Evolutionary conservation across 2,329 filamentous ascomycete genomes (phyloP).

Genomic region (Rutstroemia sp.): DNA sequence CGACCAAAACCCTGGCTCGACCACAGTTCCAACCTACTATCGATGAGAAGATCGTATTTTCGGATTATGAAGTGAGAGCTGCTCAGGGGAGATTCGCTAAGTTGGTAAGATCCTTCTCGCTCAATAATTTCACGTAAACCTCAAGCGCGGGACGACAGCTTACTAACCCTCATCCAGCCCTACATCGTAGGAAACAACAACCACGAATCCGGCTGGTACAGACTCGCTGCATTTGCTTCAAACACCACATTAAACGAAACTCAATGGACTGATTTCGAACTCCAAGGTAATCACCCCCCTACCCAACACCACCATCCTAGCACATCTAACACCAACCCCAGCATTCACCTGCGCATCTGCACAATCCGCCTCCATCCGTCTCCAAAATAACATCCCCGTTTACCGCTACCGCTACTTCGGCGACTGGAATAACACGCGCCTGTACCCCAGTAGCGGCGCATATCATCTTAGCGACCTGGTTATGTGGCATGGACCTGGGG

Average conservation of each 20-base stretch:
- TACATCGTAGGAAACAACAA: conserved; percentile 30
- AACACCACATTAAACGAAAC: neutral
- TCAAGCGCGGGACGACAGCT: neutral
- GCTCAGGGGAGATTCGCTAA: conserved; percentile 13
- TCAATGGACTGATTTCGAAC: neutral
- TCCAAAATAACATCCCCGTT: conserved; percentile 25
- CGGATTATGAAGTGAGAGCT: conserved; percentile 7
- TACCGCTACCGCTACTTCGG: conserved; percentile 34
- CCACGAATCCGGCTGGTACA: conserved; percentile 23
- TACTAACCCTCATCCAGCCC: conserved; percentile 9
- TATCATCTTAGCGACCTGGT: conserved; percentile 31
- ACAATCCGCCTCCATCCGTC: conserved; percentile 20
- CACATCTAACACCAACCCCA: conserved; percentile 12
- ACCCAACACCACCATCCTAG: conserved; percentile 10
- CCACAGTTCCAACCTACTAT: conserved; percentile 15
- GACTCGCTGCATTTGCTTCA: neutral
- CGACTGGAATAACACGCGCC: conserved; percentile 29
- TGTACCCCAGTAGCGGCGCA: conserved; percentile 26
- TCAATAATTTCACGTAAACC: neutral
- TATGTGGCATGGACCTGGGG: neutral
- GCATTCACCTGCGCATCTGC: conserved; percentile 31
- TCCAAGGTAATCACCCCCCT: conserved; percentile 23
- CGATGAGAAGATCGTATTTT: conserved; percentile 14
- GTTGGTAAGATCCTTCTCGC: neutral
- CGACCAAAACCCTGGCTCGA: neutral